Conservation (phyloP, 148 eudicot species). For the Rhododendron mucronatum region DNA sequence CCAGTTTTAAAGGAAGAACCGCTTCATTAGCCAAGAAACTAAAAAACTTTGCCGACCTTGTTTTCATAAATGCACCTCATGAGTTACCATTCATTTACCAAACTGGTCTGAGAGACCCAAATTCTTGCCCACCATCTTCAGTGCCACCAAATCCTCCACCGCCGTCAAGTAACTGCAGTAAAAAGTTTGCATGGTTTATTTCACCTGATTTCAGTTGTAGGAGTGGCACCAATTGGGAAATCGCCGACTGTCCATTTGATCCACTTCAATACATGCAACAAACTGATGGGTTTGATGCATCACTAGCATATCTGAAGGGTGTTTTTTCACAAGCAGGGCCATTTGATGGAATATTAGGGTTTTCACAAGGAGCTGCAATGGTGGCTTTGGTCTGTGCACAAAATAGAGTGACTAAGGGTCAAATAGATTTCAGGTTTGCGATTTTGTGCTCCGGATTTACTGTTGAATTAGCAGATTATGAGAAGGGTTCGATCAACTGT, state of each 20-base stretch:
- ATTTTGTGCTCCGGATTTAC: constrained; percentile 87
- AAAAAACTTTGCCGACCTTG: constrained; percentile 72
- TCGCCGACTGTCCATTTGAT: constrained; percentile 52
- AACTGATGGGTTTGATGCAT: constrained; percentile 66
- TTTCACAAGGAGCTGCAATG: constrained; percentile 99
- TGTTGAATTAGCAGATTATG: constrained; percentile 35
- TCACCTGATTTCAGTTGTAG: constrained; percentile 32
- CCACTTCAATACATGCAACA: constrained; percentile 81
- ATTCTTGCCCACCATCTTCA: constrained; percentile 13
- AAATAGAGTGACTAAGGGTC: constrained; percentile 34
- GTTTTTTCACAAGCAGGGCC: constrained; percentile 58
- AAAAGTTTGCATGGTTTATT: constrained; percentile 82
- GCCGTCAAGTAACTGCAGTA: constrained; percentile 50
- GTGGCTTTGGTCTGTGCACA: constrained; percentile 57
- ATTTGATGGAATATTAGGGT: constrained; percentile 92
- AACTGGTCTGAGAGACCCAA: constrained; percentile 23
- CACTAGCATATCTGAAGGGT: constrained; percentile 51
- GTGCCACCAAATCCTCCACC: constrained; percentile 34
- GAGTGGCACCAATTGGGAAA: constrained; percentile 46
- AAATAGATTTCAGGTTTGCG: constrained; percentile 62
- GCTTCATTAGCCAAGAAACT: constrained; percentile 86
- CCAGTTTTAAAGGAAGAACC: constrained; percentile 86
- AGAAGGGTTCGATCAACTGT: constrained; percentile 44
- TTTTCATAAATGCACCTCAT: constrained; percentile 83
- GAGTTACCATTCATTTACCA: constrained; percentile 86